These are phyloP conservation scores for Neofusicoccum parvum DNA, from an alignment of 2,329 filamentous ascomycete genomes.

Conservation along the genomic window DNA sequence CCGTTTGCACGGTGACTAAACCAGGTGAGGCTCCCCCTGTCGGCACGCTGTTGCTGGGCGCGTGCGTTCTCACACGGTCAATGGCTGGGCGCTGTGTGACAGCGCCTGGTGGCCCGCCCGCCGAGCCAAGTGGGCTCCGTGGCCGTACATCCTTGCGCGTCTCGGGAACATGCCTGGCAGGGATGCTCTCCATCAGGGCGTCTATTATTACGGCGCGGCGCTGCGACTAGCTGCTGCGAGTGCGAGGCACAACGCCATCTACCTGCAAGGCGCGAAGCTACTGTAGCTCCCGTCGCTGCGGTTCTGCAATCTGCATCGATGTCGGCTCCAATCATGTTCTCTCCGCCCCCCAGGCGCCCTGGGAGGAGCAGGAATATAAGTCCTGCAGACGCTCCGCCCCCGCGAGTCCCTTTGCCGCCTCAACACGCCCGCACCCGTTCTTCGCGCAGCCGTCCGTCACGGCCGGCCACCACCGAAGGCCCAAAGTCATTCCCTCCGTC, in stretches of 20 bases:
- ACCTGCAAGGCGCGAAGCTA: slow-evolving; percentile 19
- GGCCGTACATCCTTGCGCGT: neutral
- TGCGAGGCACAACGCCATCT: slow-evolving; percentile 17
- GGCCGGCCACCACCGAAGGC: slow-evolving; percentile 16
- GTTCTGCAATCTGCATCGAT: slow-evolving; percentile 10
- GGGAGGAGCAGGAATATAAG: slow-evolving; percentile 15
- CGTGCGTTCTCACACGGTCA: neutral
- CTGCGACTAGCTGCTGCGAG: slow-evolving; percentile 5
- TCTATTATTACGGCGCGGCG: slow-evolving; percentile 18
- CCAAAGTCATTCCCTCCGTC: neutral
- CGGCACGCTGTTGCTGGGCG: neutral
- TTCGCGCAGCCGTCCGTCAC: slow-evolving; percentile 2
- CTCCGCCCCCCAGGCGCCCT: slow-evolving; percentile 15
- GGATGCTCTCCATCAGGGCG: slow-evolving; percentile 11
- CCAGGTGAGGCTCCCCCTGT: neutral
- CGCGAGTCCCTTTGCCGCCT: neutral
- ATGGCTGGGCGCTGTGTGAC: neutral
- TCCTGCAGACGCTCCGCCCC: neutral
- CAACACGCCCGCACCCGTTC: slow-evolving; percentile 8
- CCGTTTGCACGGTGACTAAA: neutral
- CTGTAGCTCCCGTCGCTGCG: slow-evolving; percentile 14
- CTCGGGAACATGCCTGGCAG: slow-evolving; percentile 6
- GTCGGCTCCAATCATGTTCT: slow-evolving; percentile 8
- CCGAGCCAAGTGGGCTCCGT: neutral
- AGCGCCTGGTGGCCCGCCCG: neutral